phyloP scores from a whole-genome alignment of 768 basidiomycete genomes.

The Sporobolomyces phaffii region DNA sequence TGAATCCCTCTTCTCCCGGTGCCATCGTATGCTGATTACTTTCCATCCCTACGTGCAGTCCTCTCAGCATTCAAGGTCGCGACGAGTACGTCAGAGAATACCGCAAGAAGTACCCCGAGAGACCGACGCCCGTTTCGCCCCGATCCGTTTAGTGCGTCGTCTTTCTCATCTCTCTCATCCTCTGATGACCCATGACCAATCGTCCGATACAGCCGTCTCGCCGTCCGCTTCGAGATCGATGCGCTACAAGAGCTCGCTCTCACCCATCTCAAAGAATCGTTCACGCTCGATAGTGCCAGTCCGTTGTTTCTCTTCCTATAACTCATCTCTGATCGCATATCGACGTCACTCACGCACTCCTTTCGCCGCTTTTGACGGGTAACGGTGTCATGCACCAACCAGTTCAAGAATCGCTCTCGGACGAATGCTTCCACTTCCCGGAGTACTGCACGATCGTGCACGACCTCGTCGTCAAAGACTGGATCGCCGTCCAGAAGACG shows the following conservation, averaged over 20 bases:
- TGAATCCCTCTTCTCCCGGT: too few relatives aligned
- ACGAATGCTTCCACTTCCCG: not conserved
- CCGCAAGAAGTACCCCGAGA: not conserved
- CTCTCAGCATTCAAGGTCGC: not conserved
- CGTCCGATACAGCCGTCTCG: constrained; percentile 9
- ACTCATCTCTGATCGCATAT: too few relatives aligned
- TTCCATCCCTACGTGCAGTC: not conserved
- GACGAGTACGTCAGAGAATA: not conserved
- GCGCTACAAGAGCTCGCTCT: not conserved
- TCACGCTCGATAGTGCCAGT: not conserved
- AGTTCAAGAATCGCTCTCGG: not conserved
- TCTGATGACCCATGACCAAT: not conserved
- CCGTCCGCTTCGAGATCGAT: not conserved
- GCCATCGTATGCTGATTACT: too few relatives aligned
- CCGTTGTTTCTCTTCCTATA: not conserved
- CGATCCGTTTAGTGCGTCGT: not conserved
- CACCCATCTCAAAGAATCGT: not conserved
- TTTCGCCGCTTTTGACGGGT: too few relatives aligned
- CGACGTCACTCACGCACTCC: too few relatives aligned
- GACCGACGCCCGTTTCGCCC: not conserved
- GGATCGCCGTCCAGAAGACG: not conserved
- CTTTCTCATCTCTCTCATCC: not conserved
- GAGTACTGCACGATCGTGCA: not conserved
- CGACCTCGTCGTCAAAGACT: not conserved
- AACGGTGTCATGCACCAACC: too few relatives aligned